A percentile compares a stretch with the other conserved stretches of the same genome.
Conservation (phyloP, 2,329 filamentous ascomycete species). For the Meredithiella fracta region DNA sequence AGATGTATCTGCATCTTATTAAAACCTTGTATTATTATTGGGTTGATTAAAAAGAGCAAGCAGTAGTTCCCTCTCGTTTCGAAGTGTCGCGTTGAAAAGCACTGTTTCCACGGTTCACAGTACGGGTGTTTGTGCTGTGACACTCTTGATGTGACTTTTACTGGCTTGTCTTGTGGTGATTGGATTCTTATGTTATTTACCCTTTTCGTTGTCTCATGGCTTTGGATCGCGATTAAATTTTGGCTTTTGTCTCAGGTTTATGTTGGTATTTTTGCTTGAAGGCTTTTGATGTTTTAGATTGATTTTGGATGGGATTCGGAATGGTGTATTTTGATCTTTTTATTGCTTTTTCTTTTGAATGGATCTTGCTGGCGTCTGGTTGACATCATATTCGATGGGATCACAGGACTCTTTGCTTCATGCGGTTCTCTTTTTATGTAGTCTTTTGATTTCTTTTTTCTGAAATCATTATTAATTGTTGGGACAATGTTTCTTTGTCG, state of each 20-base stretch:
- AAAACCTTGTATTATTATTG: constrained; percentile 5
- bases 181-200: background rate
- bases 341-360: background rate
- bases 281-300: too few relatives aligned
- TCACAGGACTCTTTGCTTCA: background rate
- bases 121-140: constrained; percentile 4
- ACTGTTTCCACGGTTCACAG: constrained; percentile 7
- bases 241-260: too few relatives aligned
- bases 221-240: too few relatives aligned
- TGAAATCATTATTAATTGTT: background rate
- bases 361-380: background rate
- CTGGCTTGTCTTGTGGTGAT: background rate
- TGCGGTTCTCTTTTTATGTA: constrained; percentile 1
- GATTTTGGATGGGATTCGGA: too few relatives aligned
- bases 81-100: constrained; percentile 1
- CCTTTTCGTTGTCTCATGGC: background rate
- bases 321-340: background rate
- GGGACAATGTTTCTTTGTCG: background rate
- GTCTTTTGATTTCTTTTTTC: background rate
- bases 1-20: background rate
- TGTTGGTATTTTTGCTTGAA: too few relatives aligned
- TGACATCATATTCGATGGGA: background rate
- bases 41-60: background rate
- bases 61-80: background rate
- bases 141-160: background rate